A percentile compares a stretch with the other conserved stretches of the same genome.
phyloP scores from a whole-genome alignment of 768 basidiomycete genomes.

The Hypholoma fasciculare region DNA sequence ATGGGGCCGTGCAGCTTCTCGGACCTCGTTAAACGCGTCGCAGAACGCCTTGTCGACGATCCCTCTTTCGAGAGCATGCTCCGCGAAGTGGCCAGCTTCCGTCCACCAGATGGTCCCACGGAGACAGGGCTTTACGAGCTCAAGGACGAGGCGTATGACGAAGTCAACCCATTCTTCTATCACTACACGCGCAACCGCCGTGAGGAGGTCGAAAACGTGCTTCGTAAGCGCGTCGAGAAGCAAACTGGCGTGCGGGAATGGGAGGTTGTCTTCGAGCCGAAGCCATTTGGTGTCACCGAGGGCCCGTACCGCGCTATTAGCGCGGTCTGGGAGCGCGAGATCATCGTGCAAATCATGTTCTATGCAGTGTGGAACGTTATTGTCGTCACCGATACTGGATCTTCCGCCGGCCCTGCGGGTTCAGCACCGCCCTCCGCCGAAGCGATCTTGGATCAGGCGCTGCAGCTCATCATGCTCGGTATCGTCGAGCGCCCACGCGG shows the following conservation, averaged over 20 bases:
- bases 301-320: constrained; percentile 73
- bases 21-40: constrained; percentile 87
- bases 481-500: constrained; percentile 65
- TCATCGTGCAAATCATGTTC: constrained; percentile 80
- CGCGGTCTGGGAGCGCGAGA: constrained; percentile 65
- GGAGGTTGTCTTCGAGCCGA: constrained; percentile 77
- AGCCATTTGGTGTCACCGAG: constrained; percentile 57
- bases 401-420: constrained; percentile 27
- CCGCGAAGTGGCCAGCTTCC: constrained; percentile 77
- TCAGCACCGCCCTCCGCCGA: constrained; percentile 77
- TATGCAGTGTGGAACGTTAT: constrained; percentile 79
- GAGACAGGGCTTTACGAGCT: constrained; percentile 90
- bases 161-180: constrained; percentile 94
- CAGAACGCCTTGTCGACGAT: constrained; percentile 87
- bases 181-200: constrained; percentile 94
- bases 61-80: constrained; percentile 80
- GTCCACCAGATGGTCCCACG: constrained; percentile 71
- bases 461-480: constrained; percentile 86
- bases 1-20: constrained; percentile 88
- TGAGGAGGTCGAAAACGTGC: constrained; percentile 82
- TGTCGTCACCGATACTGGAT: constrained; percentile 53
- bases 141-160: constrained; percentile 76
- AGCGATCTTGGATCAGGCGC: constrained; percentile 84
- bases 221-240: constrained; percentile 69
- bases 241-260: constrained; percentile 44